These are phyloP conservation scores for Westerdykella ornata DNA, from an alignment of 2,329 filamentous ascomycete species.

Conservation along the genomic window DNA sequence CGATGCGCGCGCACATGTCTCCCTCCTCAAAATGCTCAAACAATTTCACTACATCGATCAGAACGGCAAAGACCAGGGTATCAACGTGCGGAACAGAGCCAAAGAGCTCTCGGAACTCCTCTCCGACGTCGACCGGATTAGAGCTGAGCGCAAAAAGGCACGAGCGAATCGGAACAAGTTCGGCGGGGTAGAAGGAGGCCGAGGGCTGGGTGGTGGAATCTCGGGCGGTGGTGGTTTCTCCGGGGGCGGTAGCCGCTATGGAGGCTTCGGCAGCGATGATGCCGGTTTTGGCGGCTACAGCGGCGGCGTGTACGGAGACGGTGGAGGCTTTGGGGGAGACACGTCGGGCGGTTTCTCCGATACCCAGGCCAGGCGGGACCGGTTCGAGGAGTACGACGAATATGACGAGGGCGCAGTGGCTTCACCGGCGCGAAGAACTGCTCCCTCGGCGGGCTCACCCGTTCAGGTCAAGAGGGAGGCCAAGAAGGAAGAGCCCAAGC, in stretches of 20 bases:
- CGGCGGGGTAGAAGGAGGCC: slow-evolving; percentile 82
- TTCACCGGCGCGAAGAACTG: slow-evolving; percentile 48
- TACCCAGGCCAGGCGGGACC: slow-evolving; percentile 57
- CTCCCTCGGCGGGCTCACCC: slow-evolving; percentile 32
- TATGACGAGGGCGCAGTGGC: slow-evolving; percentile 68
- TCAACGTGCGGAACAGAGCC: slow-evolving; percentile 94
- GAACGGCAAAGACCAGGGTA: slow-evolving; percentile 96
- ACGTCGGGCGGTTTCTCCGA: slow-evolving; percentile 57
- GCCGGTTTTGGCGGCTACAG: slow-evolving; percentile 60
- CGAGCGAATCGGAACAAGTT: slow-evolving; percentile 89
- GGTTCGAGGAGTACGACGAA: slow-evolving; percentile 96
- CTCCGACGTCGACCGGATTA: slow-evolving; percentile 81
- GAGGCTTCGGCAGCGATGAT: slow-evolving; percentile 82
- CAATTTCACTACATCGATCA: slow-evolving; percentile 96
- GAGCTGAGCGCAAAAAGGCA: slow-evolving; percentile 74
- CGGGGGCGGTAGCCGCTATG: slow-evolving; percentile 59
- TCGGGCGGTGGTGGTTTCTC: slow-evolving; percentile 60
- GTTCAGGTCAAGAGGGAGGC: slow-evolving; percentile 38
- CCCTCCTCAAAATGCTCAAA: slow-evolving; percentile 92
- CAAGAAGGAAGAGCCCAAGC: slow-evolving; percentile 64
- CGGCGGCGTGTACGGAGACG: slow-evolving; percentile 83
- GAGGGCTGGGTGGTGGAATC: slow-evolving; percentile 49
- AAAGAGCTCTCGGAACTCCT: slow-evolving; percentile 95
- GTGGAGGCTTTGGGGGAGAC: slow-evolving; percentile 83
- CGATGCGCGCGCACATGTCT: slow-evolving; percentile 90